Percentiles rank a stretch among this genome's conserved stretches.
phyloP scores from a whole-genome alignment of 1,139 yeast genomes.

The Suhomyces yuchorum region DNA sequence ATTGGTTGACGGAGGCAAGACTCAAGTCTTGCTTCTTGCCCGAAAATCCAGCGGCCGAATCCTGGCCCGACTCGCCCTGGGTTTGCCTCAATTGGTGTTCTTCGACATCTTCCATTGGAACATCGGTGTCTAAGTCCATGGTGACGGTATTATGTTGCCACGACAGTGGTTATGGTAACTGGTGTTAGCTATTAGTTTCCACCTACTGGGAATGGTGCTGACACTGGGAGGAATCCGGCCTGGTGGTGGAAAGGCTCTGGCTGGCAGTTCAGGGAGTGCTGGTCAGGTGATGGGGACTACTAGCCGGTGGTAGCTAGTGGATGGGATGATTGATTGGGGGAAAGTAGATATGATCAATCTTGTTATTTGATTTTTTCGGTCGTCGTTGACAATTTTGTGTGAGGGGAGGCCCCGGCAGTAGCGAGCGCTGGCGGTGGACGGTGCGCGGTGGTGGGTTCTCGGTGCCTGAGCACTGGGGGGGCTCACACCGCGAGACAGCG shows the following conservation, averaged over 20 bases:
- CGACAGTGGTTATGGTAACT: background rate
- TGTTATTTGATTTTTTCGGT: slow-evolving; percentile 12
- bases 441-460: background rate
- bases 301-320: slow-evolving; percentile 8
- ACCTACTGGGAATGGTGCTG: background rate
- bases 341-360: slow-evolving; percentile 10
- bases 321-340: slow-evolving; percentile 9
- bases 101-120: slow-evolving; percentile 70
- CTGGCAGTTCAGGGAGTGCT: slow-evolving; percentile 3
- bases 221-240: background rate
- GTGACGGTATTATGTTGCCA: slow-evolving; percentile 4
- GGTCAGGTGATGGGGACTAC: slow-evolving; percentile 6
- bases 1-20: slow-evolving; percentile 53
- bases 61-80: slow-evolving; percentile 15
- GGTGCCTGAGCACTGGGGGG: background rate
- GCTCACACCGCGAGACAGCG: background rate
- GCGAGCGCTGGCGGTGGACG: background rate
- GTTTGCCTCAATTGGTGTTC: slow-evolving; percentile 44
- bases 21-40: slow-evolving; percentile 28
- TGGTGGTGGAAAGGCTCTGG: background rate
- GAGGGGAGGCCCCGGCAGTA: slow-evolving; percentile 3
- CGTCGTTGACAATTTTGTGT: slow-evolving; percentile 13
- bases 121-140: slow-evolving; percentile 71
- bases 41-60: slow-evolving; percentile 17
- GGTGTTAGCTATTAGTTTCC: background rate